These are phyloP conservation scores for Kuraishia borneana DNA, from an alignment of 805 yeast species.

Conservation along the genomic window DNA sequence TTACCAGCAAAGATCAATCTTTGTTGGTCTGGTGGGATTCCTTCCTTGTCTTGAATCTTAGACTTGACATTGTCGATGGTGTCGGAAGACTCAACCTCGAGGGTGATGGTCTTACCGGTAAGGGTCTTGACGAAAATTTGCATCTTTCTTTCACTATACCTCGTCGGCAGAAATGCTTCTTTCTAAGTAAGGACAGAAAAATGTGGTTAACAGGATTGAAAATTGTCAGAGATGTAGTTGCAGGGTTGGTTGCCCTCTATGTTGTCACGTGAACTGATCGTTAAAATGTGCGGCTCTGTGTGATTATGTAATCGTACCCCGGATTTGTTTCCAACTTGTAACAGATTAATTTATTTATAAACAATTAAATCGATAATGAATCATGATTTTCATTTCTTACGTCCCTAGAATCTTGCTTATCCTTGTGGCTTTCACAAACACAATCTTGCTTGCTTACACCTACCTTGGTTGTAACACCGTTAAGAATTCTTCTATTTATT, in stretches of 20 bases:
- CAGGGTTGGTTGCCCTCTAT: not conserved
- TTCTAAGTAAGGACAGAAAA: conserved; percentile 21
- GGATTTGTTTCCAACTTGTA: too few species aligned
- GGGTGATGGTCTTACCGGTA: conserved; percentile 92
- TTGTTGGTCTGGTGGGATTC: conserved; percentile 99
- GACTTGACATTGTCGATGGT: conserved; percentile 98
- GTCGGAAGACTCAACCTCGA: conserved; percentile 98
- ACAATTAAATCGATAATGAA: too few species aligned
- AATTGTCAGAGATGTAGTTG: not conserved
- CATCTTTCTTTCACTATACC: conserved; percentile 24
- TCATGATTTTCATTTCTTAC: conserved; percentile 16
- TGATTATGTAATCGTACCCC: too few species aligned
- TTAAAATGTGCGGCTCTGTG: too few species aligned
- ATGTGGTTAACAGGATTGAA: not conserved
- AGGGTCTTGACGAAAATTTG: conserved; percentile 76
- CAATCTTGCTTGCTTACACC: conserved; percentile 41
- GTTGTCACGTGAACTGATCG: not conserved
- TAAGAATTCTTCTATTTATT: conserved; percentile 36
- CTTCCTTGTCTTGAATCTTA: conserved; percentile 98
- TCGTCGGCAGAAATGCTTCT: conserved; percentile 28
- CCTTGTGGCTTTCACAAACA: conserved; percentile 31
- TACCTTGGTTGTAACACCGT: conserved; percentile 42
- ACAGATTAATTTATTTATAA: too few species aligned
- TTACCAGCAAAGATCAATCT: conserved; percentile 99
- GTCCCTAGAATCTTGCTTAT: conserved; percentile 31